Percentiles rank a stretch among this genome's conserved stretches.
phyloP scores from a whole-genome alignment of 306 rosid species.

The Glycyrrhiza uralensis region DNA sequence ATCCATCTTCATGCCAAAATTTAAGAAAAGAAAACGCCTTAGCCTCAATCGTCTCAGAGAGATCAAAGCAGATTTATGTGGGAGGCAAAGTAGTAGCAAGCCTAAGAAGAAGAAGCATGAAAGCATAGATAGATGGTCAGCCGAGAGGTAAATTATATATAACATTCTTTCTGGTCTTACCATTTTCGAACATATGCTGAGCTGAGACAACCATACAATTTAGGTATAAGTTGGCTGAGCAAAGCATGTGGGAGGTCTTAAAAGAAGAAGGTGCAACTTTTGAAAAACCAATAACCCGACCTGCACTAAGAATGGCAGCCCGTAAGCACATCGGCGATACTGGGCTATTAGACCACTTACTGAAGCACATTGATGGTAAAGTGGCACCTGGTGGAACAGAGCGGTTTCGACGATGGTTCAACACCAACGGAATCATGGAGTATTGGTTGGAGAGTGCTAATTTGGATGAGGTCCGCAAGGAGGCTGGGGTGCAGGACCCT shows the following conservation, averaged over 20 bases:
- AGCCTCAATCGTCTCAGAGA: slow-evolving; percentile 44
- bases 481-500: slow-evolving; percentile 71
- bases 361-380: slow-evolving; percentile 74
- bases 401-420: slow-evolving; percentile 72
- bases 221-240: slow-evolving; percentile 67
- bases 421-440: slow-evolving; percentile 69
- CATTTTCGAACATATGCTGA: neutral
- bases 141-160: slow-evolving; percentile 44
- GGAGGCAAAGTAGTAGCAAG: slow-evolving; percentile 26
- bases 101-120: slow-evolving; percentile 35
- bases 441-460: slow-evolving; percentile 85
- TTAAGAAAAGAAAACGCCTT: slow-evolving; percentile 38
- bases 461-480: slow-evolving; percentile 46
- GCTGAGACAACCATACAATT: neutral
- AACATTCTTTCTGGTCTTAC: neutral
- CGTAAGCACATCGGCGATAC: slow-evolving; percentile 73
- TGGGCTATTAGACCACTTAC: slow-evolving; percentile 76
- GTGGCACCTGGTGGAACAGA: slow-evolving; percentile 65
- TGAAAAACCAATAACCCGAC: slow-evolving; percentile 58
- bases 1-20: slow-evolving; percentile 26
- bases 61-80: slow-evolving; percentile 37
- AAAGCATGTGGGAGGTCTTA: slow-evolving; percentile 56
- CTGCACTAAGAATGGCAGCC: slow-evolving; percentile 56
- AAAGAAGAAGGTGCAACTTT: slow-evolving; percentile 65
- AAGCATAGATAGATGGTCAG: slow-evolving; percentile 51